Conservation (phyloP, 2,329 filamentous ascomycete species). For the Monosporascus sp. region DNA sequence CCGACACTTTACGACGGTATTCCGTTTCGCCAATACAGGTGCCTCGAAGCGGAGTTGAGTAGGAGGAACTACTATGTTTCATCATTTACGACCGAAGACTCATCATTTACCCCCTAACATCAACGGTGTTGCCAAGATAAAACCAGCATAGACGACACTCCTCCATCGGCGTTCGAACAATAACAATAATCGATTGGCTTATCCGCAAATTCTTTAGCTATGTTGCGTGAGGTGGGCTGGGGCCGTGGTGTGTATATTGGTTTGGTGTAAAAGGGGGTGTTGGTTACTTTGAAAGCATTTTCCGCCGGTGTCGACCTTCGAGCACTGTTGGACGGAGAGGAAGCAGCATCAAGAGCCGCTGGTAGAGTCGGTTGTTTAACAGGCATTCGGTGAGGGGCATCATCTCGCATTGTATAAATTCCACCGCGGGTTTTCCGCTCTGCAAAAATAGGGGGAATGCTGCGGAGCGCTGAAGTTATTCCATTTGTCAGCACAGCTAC, state of each 20-base stretch:
- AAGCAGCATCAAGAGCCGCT: slow-evolving; percentile 11
- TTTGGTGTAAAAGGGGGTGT: slow-evolving; percentile 8
- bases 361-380: slow-evolving; percentile 1
- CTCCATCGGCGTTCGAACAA: slow-evolving; percentile 23
- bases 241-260: slow-evolving; percentile 18
- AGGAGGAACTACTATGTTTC: slow-evolving; percentile 22
- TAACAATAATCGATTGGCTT: slow-evolving; percentile 22
- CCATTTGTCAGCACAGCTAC: background rate
- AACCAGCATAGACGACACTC: slow-evolving; percentile 28
- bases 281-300: slow-evolving; percentile 5
- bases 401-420: background rate
- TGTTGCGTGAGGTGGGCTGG: slow-evolving; percentile 7
- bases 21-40: slow-evolving; percentile 11
- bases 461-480: background rate
- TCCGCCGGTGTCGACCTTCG: slow-evolving; percentile 7
- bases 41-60: slow-evolving; percentile 12
- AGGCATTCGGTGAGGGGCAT: background rate
- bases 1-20: background rate
- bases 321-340: slow-evolving; percentile 6
- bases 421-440: background rate
- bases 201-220: slow-evolving; percentile 18
- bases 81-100: slow-evolving; percentile 17
- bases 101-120: slow-evolving; percentile 23
- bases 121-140: slow-evolving; percentile 29
- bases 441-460: background rate